Base-by-base conservation (phyloP, 2,329 filamentous ascomycete genomes). In the Pseudogymnoascus sp. region DNA sequence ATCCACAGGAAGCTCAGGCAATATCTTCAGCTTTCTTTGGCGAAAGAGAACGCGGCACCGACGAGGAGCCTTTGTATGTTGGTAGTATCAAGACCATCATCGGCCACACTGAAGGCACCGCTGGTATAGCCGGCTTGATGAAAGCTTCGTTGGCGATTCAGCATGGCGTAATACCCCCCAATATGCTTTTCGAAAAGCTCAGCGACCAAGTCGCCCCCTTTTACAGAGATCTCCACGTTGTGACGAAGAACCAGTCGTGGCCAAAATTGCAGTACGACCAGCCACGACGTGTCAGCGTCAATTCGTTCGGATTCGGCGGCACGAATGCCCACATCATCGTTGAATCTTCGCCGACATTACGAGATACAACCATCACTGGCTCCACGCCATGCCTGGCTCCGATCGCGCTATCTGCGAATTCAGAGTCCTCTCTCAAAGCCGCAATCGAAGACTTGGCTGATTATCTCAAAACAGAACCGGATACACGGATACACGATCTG, bases 241-340 rank as follows among this genome's bases (percentile, higher is more conserved):
- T 61, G 11, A 66, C 36, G n/a, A 40, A 34, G 7, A 14, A 29
- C 11, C 31, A 16, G 10, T 23, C 37, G 12, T 62, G 60, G 60
- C 60, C 60, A 12, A 14, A 14, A 18, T 14, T n/a, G 26, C 26
- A 29, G 18, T n/a, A 18, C 39, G 14, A n/a, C 14, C 26, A 29
- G 2, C 57, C 60, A 10, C 62, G 65, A 5, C 42, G 69, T 10
- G 69, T 64, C 1, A 68, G 66, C 63, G 67, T 70, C 5, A 70
- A 69, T 45, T 66, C 63, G 12, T 72, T 81, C 57, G 79, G 79
- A 0, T 18, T 16, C 18, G 39, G 78, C 5, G 78, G 78, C n/a
- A 77, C 77, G n/a, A 80, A 80, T 65, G 77, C 76, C 2, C 78
- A 80, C 66, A 29, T 29, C 26, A 29, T 29, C 26, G 26, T 29